A percentile compares a stretch with the other conserved stretches of the same genome.
Conservation (phyloP, 768 basidiomycete species). For the Termitomyces sp. region DNA sequence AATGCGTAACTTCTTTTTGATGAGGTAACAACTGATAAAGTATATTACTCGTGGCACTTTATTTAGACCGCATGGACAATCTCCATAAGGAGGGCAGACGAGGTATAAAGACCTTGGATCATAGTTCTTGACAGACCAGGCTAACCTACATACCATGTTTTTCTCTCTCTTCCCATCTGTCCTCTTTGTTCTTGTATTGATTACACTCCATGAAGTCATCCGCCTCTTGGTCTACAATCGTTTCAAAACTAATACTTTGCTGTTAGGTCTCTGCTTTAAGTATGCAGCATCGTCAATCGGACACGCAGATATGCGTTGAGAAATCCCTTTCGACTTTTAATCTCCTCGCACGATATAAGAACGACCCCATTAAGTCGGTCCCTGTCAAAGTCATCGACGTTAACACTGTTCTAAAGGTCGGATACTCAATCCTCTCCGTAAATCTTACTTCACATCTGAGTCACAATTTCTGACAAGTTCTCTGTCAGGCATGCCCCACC, state of each 20-base stretch:
- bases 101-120: not conserved
- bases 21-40: not conserved
- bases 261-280: not conserved
- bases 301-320: not conserved
- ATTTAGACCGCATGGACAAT: not conserved
- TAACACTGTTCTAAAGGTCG: conserved; percentile 7
- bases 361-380: not conserved
- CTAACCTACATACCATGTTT: not conserved
- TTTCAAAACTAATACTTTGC: not conserved
- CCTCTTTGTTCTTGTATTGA: not conserved
- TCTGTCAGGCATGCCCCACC: conserved; percentile 1
- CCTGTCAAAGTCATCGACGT: conserved; percentile 9
- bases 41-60: not conserved
- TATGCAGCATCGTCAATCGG: not conserved
- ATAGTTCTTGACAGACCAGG: not conserved
- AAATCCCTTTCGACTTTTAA: conserved; percentile 4
- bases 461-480: not conserved
- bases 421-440: conserved; percentile 13
- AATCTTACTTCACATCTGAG: not conserved
- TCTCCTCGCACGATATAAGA: conserved; percentile 8
- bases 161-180: not conserved
- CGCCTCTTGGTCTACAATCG: not conserved
- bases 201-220: not conserved
- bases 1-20: not conserved
- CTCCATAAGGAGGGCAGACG: not conserved